Evolutionary conservation across 768 basidiomycete genomes (phyloP).

Genomic region (Bullera alba): DNA sequence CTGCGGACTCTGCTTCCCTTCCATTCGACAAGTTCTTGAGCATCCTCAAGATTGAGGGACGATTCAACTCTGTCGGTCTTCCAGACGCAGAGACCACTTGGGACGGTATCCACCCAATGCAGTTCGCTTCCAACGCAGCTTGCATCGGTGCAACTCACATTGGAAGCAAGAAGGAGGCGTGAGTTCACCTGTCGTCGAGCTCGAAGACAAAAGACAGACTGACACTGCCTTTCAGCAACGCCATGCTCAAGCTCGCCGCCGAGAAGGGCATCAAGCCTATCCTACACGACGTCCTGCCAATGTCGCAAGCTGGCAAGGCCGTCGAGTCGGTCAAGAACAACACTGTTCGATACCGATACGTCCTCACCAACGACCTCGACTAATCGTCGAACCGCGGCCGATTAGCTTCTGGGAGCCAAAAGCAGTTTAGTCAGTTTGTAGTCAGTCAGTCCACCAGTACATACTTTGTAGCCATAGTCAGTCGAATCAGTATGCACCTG

Average conservation of each 20-base stretch:
- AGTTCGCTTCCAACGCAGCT: conserved; percentile 22
- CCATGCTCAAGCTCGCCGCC: conserved; percentile 58
- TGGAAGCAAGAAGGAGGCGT: conserved; percentile 55
- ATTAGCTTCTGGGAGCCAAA: too few relatives aligned
- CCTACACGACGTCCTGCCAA: conserved; percentile 48
- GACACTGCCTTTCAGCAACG: conserved; percentile 27
- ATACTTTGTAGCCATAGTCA: too few relatives aligned
- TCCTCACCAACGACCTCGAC: conserved; percentile 48
- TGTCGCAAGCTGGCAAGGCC: conserved; percentile 53
- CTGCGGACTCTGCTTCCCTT: conserved; percentile 48
- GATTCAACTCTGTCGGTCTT: conserved; percentile 54
- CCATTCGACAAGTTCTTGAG: conserved; percentile 53
- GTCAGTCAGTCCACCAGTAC: too few relatives aligned
- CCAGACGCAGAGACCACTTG: conserved; percentile 51
- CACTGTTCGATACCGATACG: conserved; percentile 55
- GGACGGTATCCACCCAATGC: conserved; percentile 19
- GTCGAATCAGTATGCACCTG: too few relatives aligned
- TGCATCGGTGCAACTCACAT: conserved; percentile 47
- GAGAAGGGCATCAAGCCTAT: conserved; percentile 54
- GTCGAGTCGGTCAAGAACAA: conserved; percentile 52
- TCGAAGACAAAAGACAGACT: conserved; percentile 1
- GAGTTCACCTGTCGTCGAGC: conserved; percentile 11
- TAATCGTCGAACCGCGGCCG: too few relatives aligned
- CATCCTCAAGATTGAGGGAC: conserved; percentile 54
- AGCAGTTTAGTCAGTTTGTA: too few relatives aligned